These are phyloP conservation scores for Xylaria palmicola DNA, from an alignment of 495 filamentous ascomycete genomes.

Conservation along the genomic window DNA sequence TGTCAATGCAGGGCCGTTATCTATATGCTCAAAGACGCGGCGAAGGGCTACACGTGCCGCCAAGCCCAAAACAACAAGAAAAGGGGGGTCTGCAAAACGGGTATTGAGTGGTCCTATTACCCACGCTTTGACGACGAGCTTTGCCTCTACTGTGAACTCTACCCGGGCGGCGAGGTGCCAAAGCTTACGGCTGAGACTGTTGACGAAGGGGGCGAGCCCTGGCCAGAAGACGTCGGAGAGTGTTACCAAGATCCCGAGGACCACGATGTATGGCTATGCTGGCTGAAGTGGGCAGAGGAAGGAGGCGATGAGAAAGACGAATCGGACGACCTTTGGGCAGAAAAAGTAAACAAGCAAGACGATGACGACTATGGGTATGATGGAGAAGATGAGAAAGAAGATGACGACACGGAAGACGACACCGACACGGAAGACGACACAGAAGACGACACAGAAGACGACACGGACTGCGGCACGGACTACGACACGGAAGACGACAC, in stretches of 20 bases:
- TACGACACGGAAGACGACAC: too few species aligned
- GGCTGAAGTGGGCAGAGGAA: too few species aligned
- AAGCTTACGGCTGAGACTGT: neutral
- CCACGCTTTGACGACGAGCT: conserved; percentile 5
- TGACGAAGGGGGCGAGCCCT: neutral
- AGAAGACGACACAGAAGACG: too few species aligned
- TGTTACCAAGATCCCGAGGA: neutral
- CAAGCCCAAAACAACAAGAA: conserved; percentile 2
- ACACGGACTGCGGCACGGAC: too few species aligned
- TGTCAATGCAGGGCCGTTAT: conserved; percentile 18
- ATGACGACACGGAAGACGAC: too few species aligned
- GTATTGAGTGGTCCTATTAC: conserved; percentile 18
- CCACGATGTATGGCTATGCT: neutral
- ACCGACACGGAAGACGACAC: too few species aligned
- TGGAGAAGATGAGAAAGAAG: too few species aligned
- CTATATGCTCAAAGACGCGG: conserved; percentile 4
- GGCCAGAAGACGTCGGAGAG: conserved; percentile 1
- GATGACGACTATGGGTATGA: too few species aligned
- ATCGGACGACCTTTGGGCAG: too few species aligned
- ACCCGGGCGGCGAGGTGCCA: neutral
- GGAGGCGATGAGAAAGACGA: too few species aligned
- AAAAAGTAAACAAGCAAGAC: too few species aligned
- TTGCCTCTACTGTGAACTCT: conserved; percentile 25
- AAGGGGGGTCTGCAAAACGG: conserved; percentile 22
- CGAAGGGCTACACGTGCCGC: conserved; percentile 21